These are phyloP conservation scores for Ulota crispa DNA, from an alignment of 225 moss, liverwort and hornwort species.

Conservation along the genomic window DNA sequence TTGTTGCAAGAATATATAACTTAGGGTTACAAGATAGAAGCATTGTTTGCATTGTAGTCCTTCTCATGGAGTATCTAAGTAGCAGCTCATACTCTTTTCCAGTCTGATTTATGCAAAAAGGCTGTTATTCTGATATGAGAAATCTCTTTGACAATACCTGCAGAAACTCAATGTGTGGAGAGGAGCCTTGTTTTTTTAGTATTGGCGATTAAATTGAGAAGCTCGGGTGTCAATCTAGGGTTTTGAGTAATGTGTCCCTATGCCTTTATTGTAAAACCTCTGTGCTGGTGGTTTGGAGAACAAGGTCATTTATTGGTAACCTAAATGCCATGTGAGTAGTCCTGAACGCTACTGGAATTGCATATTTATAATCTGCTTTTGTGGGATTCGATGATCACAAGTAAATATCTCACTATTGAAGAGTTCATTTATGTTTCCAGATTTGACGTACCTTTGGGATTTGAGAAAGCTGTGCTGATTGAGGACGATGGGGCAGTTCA, in stretches of 20 bases:
- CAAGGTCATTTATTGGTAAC: not conserved
- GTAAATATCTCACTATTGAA: not conserved
- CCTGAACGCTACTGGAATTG: not conserved
- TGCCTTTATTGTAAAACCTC: not conserved
- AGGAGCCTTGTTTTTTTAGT: not conserved
- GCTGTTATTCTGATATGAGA: not conserved
- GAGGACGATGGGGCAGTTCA: constrained; percentile 24
- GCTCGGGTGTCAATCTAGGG: not conserved
- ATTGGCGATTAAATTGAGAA: not conserved
- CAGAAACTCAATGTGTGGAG: not conserved
- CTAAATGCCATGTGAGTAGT: not conserved
- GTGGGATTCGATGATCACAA: not conserved
- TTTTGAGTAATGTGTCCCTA: not conserved
- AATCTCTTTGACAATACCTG: no score
- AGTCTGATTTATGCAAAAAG: not conserved
- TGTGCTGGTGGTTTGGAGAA: not conserved
- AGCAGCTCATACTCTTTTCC: not conserved
- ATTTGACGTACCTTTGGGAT: no score
- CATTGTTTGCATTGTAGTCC: not conserved
- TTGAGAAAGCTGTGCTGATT: not conserved
- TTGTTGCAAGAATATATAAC: not conserved
- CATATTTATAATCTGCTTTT: not conserved
- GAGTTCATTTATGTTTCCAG: not conserved
- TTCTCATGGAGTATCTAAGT: not conserved
- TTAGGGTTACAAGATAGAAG: not conserved